Evolutionary conservation across 805 yeast genomes (phyloP), one percentile per base, ranked within the genome.

Genomic region (Grigorovia yakushimaensis): DNA sequence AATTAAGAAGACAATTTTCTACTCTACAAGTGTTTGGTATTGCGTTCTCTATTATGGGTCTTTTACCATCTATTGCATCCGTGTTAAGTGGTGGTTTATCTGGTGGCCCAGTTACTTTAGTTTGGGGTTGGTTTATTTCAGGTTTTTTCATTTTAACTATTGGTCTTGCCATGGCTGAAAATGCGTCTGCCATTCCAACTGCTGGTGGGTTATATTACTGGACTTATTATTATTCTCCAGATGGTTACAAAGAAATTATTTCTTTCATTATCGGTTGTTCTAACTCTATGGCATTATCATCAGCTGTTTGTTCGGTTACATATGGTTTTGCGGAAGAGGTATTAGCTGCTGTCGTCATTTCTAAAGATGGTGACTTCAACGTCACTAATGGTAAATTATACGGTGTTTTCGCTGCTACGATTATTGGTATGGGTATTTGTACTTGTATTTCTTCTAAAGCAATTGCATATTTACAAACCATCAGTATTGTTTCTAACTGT

Each of bases 71-170:
- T 15, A 77, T 81, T 43, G 76, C 84, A 0, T 75, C 84, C 3
- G 70, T 73, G 27, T 57, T 81, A 24, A 68, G 68, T 9, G 69
- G 70, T 42, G 82, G 82, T 20, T 66, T 82, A 15, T 62, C 74
- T 33, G 78, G 82, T 0, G 88, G 88, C 4, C 79, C 85, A 0
- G 78, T 73, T 10, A 53, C 64, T 10, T 70, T 80, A 48, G 70
- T 81, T 4, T 83, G 89, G 88, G 84, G 86, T 42, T 84, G 89
- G 89, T 62, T 79, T 42, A 57, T 78, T 15, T 72, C 84, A 33
- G 57, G 54, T 1, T 49, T 69, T 15, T 77, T 80, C 54, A 78
- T 82, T 47, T 57, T 81, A 47, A 58, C 70, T 9, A 73, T 79
- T 18, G 88, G 87, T 21, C 51, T 74, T 8, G 70, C 82, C 17